phyloP scores from a whole-genome alignment of 768 basidiomycete species.

The Amanita pseudoporphyria region DNA sequence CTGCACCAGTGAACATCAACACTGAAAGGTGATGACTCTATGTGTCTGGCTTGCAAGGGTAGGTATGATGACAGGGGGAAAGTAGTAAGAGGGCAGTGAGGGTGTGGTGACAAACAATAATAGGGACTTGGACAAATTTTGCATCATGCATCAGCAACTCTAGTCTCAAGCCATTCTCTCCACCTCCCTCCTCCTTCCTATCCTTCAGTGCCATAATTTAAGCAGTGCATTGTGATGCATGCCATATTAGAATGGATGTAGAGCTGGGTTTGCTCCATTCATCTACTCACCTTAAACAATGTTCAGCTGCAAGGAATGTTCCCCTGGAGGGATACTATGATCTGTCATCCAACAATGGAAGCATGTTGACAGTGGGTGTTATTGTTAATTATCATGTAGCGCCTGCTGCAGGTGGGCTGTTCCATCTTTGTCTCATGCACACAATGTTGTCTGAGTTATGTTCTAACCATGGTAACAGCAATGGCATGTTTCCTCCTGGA shows the following conservation, averaged over 20 bases:
- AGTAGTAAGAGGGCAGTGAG: no score
- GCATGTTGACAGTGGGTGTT: conserved; percentile 58
- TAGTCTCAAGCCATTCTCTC: neutral
- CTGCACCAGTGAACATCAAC: no score
- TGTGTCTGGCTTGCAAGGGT: no score
- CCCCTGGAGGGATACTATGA: conserved; percentile 52
- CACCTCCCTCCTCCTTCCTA: neutral
- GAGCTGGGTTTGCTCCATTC: neutral
- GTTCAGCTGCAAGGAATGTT: conserved; percentile 21
- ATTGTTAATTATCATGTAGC: neutral
- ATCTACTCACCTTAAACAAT: neutral
- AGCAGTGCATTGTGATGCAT: neutral
- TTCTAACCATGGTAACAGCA: conserved; percentile 23
- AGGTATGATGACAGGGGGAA: no score
- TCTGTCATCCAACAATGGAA: conserved; percentile 48
- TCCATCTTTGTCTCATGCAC: neutral
- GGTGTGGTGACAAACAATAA: no score
- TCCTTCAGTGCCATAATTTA: neutral
- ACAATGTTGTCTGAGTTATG: neutral
- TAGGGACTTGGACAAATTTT: no score
- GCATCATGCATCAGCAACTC: neutral
- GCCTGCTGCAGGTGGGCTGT: neutral
- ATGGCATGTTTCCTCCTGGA: conserved; percentile 53
- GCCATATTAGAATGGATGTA: conserved; percentile 7
- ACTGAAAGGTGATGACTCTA: no score